phyloP scores from a whole-genome alignment of 139 green algal species.

The Chlorella sp. region DNA sequence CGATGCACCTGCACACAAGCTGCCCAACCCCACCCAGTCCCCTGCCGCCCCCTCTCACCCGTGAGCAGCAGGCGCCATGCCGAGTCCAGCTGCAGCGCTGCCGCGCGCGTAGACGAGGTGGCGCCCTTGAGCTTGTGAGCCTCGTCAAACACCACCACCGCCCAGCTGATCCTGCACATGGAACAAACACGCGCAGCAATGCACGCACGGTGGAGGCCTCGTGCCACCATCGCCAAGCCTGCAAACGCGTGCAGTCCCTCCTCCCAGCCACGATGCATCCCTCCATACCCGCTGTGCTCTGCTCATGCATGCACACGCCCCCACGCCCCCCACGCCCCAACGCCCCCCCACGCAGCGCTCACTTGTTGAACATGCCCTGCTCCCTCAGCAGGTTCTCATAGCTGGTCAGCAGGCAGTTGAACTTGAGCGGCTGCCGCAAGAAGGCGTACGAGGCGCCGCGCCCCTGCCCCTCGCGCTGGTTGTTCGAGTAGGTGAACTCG shows the following conservation, averaged over 20 bases:
- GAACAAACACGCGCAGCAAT: too few species aligned
- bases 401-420: conserved; percentile 74
- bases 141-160: conserved; percentile 38
- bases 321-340: neutral
- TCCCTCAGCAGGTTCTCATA: conserved; percentile 69
- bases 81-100: conserved; percentile 47
- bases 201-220: too few species aligned
- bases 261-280: too few species aligned
- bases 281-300: neutral
- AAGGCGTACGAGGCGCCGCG: neutral
- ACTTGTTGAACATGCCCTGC: conserved; percentile 10
- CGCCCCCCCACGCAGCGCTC: neutral
- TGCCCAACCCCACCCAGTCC: too few species aligned
- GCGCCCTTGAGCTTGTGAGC: conserved; percentile 76
- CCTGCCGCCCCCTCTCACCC: too few species aligned
- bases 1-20: too few species aligned
- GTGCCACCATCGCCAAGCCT: too few species aligned
- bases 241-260: too few species aligned
- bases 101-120: conserved; percentile 43
- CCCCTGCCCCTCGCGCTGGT: too few species aligned
- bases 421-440: conserved; percentile 17
- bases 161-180: conserved; percentile 13
- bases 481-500: conserved; percentile 59
- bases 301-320: neutral
- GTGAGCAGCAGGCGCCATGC: conserved; percentile 86